Conservation (phyloP, 257 asterid genomes). For the Solanum sejunctum region DNA sequence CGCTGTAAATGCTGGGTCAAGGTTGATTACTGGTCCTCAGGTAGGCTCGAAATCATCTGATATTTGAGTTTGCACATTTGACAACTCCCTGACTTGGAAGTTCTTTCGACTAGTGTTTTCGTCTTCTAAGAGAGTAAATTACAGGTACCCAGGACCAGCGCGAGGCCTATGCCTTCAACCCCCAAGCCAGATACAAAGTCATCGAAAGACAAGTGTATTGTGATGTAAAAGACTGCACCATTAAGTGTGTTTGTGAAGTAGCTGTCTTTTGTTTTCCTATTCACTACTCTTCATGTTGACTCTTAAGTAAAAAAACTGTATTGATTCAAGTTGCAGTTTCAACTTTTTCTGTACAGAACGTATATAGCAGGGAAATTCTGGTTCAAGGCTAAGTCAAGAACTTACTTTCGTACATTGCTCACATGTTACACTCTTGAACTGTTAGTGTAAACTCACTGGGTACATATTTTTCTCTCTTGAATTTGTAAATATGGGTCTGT, state of each 20-base stretch:
- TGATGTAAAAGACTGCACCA: slow-evolving; percentile 30
- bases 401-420: neutral
- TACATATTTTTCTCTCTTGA: neutral
- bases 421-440: neutral
- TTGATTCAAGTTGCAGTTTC: neutral
- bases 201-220: slow-evolving; percentile 58
- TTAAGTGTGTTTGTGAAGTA: neutral
- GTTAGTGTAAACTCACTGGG: neutral
- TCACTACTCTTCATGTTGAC: neutral
- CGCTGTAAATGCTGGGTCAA: slow-evolving; percentile 30
- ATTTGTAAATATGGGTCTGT: neutral
- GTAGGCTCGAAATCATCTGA: slow-evolving; percentile 13
- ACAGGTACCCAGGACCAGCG: slow-evolving; percentile 57
- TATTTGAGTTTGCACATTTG: neutral
- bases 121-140: neutral
- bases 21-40: slow-evolving; percentile 80
- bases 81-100: neutral
- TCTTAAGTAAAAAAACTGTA: neutral
- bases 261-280: neutral
- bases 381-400: neutral
- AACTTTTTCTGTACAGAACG: neutral
- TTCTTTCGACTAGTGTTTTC: neutral
- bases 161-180: slow-evolving; percentile 23
- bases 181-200: slow-evolving; percentile 54
- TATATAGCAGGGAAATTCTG: neutral